phyloP scores from a whole-genome alignment of 495 filamentous ascomycete species.

The Venustampulla echinocandica region DNA sequence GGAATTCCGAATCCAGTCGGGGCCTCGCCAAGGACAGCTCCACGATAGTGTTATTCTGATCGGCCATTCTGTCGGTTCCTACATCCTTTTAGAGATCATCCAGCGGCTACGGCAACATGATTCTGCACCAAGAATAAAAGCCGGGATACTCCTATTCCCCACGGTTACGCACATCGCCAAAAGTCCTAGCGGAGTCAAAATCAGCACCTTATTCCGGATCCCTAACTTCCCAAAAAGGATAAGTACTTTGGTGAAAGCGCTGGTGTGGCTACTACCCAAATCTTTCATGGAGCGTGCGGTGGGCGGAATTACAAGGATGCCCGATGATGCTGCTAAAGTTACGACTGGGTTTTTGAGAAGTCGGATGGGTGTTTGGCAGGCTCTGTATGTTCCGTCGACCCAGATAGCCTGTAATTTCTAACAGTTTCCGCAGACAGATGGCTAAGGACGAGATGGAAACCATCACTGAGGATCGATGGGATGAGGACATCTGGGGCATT shows the following conservation, averaged over 20 bases:
- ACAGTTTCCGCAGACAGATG: conserved; percentile 39
- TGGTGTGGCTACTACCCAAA: conserved; percentile 30
- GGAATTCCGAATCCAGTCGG: conserved; percentile 5
- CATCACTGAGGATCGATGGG: conserved; percentile 74
- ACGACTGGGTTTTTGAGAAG: conserved; percentile 57
- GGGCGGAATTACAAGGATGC: conserved; percentile 40
- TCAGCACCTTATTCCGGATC: conserved; percentile 42
- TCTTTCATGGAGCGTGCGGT: conserved; percentile 10
- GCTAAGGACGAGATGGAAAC: conserved; percentile 65
- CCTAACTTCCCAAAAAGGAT: conserved; percentile 47
- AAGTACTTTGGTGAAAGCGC: conserved; percentile 38
- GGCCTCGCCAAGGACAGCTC: conserved; percentile 3
- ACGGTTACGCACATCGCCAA: conserved; percentile 66
- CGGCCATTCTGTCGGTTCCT: conserved; percentile 76
- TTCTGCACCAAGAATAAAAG: conserved; percentile 31
- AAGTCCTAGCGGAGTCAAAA: conserved; percentile 52
- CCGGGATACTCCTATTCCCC: conserved; percentile 65
- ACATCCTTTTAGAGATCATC: conserved; percentile 67
- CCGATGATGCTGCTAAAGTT: conserved; percentile 45
- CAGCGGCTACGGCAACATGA: conserved; percentile 35
- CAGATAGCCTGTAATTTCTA: neutral
- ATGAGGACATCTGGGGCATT: conserved; percentile 70
- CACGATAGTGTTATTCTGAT: conserved; percentile 61
- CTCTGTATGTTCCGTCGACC: conserved; percentile 47
- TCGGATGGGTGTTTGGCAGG: conserved; percentile 57